Conservation (phyloP, 2,329 filamentous ascomycete genomes). For the Nannizzia gypsea region DNA sequence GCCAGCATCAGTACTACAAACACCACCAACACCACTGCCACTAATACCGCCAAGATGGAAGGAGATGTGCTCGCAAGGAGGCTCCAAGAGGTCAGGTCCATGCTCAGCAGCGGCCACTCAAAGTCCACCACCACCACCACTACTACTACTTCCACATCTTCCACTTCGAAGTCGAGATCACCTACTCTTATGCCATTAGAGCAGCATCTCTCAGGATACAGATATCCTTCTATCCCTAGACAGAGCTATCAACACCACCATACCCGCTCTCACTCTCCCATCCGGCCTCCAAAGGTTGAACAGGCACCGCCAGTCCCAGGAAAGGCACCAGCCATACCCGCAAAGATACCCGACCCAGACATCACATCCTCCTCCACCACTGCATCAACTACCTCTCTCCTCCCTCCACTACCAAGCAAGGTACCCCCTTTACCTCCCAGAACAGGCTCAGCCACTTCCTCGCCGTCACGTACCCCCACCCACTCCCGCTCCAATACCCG, state of each 20-base stretch:
- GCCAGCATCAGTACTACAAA: background rate
- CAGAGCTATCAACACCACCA: conserved; percentile 21
- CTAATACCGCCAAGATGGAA: background rate
- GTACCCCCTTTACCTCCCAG: conserved; percentile 14
- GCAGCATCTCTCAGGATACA: conserved; percentile 23
- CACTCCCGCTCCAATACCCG: conserved; percentile 19
- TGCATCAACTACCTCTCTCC: conserved; percentile 11
- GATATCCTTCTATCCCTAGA: conserved; percentile 34
- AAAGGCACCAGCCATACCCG: conserved; percentile 29
- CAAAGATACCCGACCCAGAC: conserved; percentile 23
- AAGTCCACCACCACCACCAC: background rate
- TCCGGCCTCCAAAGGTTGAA: conserved; percentile 6
- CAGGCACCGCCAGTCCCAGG: conserved; percentile 13
- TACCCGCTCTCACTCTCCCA: conserved; percentile 14
- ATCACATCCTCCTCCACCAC: background rate
- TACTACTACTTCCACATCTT: background rate
- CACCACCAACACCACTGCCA: too few species aligned
- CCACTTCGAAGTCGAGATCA: background rate
- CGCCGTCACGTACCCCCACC: conserved; percentile 18
- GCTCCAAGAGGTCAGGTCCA: conserved; percentile 20
- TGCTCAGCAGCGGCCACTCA: conserved; percentile 7
- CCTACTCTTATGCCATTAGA: conserved; percentile 7
- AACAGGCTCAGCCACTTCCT: conserved; percentile 12
- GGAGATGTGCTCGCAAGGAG: conserved; percentile 11
- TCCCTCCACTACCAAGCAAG: conserved; percentile 16